Evolutionary conservation across 805 yeast genomes (phyloP).

Genomic region (Kuraishia floccosa): DNA sequence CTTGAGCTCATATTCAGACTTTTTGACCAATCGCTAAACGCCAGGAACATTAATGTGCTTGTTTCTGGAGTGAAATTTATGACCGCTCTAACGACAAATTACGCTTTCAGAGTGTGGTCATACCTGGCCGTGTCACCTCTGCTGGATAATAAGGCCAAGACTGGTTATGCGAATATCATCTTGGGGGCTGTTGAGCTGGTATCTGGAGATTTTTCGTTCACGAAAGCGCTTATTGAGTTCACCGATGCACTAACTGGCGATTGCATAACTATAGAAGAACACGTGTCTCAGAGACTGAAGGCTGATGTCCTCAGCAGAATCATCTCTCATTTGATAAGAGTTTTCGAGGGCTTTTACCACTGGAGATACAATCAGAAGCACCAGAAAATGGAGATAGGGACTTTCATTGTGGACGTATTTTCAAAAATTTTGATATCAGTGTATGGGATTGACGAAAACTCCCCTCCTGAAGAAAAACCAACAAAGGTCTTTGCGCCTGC

Average conservation of each 20-base stretch:
- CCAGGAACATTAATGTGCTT: conserved; percentile 34
- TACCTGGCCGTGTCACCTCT: conserved; percentile 55
- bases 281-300: conserved; percentile 29
- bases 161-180: conserved; percentile 50
- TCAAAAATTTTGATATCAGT: conserved; percentile 38
- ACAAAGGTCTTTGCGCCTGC: conserved; percentile 40
- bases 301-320: conserved; percentile 44
- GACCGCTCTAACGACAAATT: conserved; percentile 28
- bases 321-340: conserved; percentile 43
- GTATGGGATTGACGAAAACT: conserved; percentile 37
- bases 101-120: conserved; percentile 70
- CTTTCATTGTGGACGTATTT: conserved; percentile 41
- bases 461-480: conserved; percentile 24
- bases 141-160: conserved; percentile 48
- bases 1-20: conserved; percentile 50
- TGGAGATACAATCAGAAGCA: conserved; percentile 52
- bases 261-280: conserved; percentile 26
- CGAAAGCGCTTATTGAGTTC: conserved; percentile 46
- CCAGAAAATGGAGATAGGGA: conserved; percentile 55
- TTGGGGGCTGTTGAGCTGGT: conserved; percentile 68
- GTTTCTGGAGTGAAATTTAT: conserved; percentile 38
- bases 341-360: conserved; percentile 62
- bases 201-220: conserved; percentile 53
- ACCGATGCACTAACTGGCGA: conserved; percentile 40
- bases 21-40: conserved; percentile 57